Conservation (phyloP, 768 basidiomycete genomes). For the Rhizopogon roseolus region DNA sequence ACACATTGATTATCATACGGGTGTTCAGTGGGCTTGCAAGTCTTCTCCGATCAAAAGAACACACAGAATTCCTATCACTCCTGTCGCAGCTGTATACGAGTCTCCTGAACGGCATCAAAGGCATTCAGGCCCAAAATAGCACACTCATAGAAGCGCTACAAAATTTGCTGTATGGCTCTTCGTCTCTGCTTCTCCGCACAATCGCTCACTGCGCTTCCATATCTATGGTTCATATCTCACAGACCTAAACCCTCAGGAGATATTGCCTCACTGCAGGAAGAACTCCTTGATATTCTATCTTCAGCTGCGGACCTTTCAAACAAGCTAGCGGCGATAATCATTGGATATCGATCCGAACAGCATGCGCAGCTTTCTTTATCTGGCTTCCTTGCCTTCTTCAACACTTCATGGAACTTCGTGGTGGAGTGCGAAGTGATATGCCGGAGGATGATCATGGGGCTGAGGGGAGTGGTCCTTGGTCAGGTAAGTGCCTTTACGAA, state of each 20-base stretch:
- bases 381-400: slow-evolving; percentile 79
- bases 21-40: slow-evolving; percentile 36
- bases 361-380: slow-evolving; percentile 68
- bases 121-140: slow-evolving; percentile 55
- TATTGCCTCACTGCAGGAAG: slow-evolving; percentile 49
- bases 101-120: slow-evolving; percentile 62
- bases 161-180: slow-evolving; percentile 32
- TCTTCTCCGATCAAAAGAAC: slow-evolving; percentile 61
- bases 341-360: slow-evolving; percentile 72
- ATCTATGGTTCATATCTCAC: neutral
- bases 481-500: slow-evolving; percentile 47
- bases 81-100: slow-evolving; percentile 55
- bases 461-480: slow-evolving; percentile 79
- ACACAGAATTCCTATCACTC: slow-evolving; percentile 62
- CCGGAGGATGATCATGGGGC: slow-evolving; percentile 86
- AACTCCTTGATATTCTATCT: slow-evolving; percentile 71
- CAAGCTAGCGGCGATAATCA: slow-evolving; percentile 72
- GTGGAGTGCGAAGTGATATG: slow-evolving; percentile 83
- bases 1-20: slow-evolving; percentile 2
- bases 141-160: slow-evolving; percentile 59
- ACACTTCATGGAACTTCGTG: slow-evolving; percentile 86
- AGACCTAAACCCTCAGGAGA: slow-evolving; percentile 39
- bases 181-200: neutral
- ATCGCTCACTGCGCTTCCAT: slow-evolving; percentile 1
- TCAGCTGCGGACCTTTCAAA: slow-evolving; percentile 85